A percentile compares a stretch with the other conserved stretches of the same genome.
phyloP scores from a whole-genome alignment of 1,284 basidiomycete species.

The Amylostereum areolatum region DNA sequence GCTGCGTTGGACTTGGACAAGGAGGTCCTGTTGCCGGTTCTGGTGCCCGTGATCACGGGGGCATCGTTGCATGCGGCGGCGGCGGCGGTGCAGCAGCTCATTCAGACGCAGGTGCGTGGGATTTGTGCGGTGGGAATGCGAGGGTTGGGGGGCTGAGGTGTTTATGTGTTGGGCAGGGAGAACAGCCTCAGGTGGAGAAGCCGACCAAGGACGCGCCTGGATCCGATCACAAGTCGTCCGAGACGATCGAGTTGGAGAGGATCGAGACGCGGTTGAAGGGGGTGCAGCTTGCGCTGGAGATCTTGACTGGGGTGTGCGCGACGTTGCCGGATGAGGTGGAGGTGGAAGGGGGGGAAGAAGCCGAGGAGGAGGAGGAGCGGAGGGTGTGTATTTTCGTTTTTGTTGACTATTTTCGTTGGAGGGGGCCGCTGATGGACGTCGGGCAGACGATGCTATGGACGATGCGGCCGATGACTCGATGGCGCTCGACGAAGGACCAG shows the following conservation, averaged over 20 bases:
- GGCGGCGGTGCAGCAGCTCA: constrained; percentile 46
- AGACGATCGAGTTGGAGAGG: constrained; percentile 66
- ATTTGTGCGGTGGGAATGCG: too few relatives aligned
- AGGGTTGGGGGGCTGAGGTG: too few relatives aligned
- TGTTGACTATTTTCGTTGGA: too few relatives aligned
- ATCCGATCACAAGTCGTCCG: constrained; percentile 65
- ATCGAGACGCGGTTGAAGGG: constrained; percentile 72
- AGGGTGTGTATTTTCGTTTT: too few relatives aligned
- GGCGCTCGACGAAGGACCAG: constrained; percentile 22
- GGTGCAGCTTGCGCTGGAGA: constrained; percentile 76
- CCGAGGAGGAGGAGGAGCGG: constrained; percentile 18
- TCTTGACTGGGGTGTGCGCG: constrained; percentile 85
- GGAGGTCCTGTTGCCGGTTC: constrained; percentile 67
- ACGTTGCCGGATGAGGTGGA: constrained; percentile 56
- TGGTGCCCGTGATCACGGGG: constrained; percentile 63
- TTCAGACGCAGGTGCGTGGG: constrained; percentile 45
- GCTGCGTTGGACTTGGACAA: constrained; percentile 65
- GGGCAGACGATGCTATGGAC: constrained; percentile 29
- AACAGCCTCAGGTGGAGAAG: constrained; percentile 49
- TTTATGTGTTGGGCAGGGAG: constrained; percentile 20
- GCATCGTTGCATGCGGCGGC: constrained; percentile 53
- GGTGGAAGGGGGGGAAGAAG: constrained; percentile 17
- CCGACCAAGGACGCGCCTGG: constrained; percentile 57
- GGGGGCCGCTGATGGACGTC: too few relatives aligned
- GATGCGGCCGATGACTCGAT: constrained; percentile 30